Conservation (phyloP, 352 stramenopile genomes). For the Globisporangium splendens region DNA sequence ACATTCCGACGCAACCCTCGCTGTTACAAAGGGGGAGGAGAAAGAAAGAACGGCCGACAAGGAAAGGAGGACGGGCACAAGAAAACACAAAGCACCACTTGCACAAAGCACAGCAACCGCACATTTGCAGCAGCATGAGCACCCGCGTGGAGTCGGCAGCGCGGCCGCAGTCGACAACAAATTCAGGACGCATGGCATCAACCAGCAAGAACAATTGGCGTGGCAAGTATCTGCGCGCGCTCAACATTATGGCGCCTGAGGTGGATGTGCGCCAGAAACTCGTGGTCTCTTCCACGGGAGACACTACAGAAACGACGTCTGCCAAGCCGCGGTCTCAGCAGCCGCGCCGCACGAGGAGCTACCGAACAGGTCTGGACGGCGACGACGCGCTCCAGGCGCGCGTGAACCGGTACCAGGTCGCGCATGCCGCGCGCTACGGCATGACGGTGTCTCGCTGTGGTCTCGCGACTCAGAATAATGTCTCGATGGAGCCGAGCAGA, state of each 20-base stretch:
- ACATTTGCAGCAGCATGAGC: not conserved
- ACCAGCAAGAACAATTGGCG: constrained; percentile 56
- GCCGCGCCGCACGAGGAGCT: constrained; percentile 17
- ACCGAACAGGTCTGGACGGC: constrained; percentile 5
- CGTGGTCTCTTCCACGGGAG: not conserved
- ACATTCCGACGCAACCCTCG: too few species aligned
- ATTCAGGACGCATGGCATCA: not conserved
- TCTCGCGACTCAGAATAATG: not conserved
- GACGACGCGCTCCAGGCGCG: constrained; percentile 22
- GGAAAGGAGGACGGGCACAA: too few species aligned
- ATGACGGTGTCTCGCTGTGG: not conserved
- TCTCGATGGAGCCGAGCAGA: not conserved
- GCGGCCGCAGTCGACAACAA: not conserved
- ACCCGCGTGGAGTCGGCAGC: not conserved
- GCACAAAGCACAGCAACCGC: too few species aligned
- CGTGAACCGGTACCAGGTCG: constrained; percentile 12
- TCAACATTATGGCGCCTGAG: constrained; percentile 69
- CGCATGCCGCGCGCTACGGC: constrained; percentile 6
- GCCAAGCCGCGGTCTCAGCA: constrained; percentile 16
- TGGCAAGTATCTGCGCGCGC: constrained; percentile 70
- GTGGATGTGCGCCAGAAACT: constrained; percentile 12
- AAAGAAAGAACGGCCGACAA: too few species aligned
- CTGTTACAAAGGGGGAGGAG: too few species aligned
- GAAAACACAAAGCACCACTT: too few species aligned
- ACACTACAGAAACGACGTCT: not conserved